Evolutionary conservation across 805 yeast genomes (phyloP), one percentile per base, ranked within the genome.

Genomic region (Metschnikowia matae): DNA sequence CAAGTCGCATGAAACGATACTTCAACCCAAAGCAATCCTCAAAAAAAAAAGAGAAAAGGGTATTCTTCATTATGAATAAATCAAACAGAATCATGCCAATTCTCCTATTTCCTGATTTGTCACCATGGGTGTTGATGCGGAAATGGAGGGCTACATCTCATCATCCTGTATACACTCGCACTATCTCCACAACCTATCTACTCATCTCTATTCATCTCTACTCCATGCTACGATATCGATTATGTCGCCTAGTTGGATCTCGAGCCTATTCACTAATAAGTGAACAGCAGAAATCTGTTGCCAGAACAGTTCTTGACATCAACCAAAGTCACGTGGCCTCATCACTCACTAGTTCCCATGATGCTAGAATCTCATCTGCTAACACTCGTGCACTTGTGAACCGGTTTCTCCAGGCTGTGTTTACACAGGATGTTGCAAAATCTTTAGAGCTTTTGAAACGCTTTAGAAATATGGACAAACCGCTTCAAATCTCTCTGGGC

Each of bases 371-470:
- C n/a, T 18, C 49, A 14, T 49, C 48, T 39, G 44, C 41, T 20
- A 55, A 48, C 4, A 44, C 48, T 18, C 48, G 52, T 15, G 29
- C 47, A 10, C 52, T 52, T 13, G 51, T 58, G 34, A 54, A 54
- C 47, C 54, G 42, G 3, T 54, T 58, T 40, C 54, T 58, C 21
- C 49, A 51, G 44, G 50, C 59, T 5, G 56, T 53, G 6, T 55
- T 55, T 39, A 26, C 38, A 14, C 47, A 52, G 37, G 56, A 58
- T 44, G 15, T 34, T 32, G 17, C 40, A 5, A 37, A 20, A 5
- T 56, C 61, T 0, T 18, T 43, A 13, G 39, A 21, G 3, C 31
- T 31, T 10, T 49, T 56, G 7, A 42, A 35, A 10, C 34, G 29
- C 8, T 21, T 55, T 11, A 46, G 52, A 15, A 20, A 36, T 15